Evolutionary conservation across 495 filamentous ascomycete species (phyloP).

Genomic region (Penicillium nucicola): DNA sequence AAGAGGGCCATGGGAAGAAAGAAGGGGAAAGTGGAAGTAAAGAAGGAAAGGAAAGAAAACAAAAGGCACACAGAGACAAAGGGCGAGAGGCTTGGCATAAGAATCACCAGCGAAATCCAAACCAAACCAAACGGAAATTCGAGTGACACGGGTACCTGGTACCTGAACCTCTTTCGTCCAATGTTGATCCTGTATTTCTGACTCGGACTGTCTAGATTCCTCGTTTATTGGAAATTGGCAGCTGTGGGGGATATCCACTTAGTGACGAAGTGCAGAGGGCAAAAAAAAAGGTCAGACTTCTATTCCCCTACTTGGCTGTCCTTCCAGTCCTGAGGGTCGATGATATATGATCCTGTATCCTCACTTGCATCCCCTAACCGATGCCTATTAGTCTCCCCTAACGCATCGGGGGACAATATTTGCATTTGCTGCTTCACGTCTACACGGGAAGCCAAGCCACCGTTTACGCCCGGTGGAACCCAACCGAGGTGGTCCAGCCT

Average conservation of each 20-base stretch:
- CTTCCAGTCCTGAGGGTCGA: too few relatives aligned
- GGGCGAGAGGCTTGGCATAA: conserved; percentile 3
- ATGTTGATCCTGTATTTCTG: too few relatives aligned
- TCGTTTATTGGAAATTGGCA: neutral
- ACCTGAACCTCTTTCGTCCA: conserved; percentile 8
- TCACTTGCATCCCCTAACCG: too few relatives aligned
- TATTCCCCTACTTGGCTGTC: too few relatives aligned
- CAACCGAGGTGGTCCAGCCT: neutral
- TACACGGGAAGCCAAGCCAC: conserved; percentile 7
- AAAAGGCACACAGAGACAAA: conserved; percentile 7
- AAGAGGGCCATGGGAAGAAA: neutral
- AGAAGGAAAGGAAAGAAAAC: conserved; percentile 3
- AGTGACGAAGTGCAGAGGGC: too few relatives aligned
- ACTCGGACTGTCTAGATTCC: conserved; percentile 1
- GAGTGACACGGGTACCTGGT: conserved; percentile 20
- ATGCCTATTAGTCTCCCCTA: too few relatives aligned
- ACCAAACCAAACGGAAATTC: too few relatives aligned
- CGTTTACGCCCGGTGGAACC: conserved; percentile 24
- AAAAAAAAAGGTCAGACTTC: too few relatives aligned
- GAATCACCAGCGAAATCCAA: too few relatives aligned
- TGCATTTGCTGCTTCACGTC: conserved; percentile 12
- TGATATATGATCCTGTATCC: too few relatives aligned
- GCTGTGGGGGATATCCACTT: neutral
- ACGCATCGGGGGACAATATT: too few relatives aligned
- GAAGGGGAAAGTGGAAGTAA: neutral